Evolutionary conservation across 2,329 filamentous ascomycete species (phyloP).

Genomic region (Nannizzia gypsea): DNA sequence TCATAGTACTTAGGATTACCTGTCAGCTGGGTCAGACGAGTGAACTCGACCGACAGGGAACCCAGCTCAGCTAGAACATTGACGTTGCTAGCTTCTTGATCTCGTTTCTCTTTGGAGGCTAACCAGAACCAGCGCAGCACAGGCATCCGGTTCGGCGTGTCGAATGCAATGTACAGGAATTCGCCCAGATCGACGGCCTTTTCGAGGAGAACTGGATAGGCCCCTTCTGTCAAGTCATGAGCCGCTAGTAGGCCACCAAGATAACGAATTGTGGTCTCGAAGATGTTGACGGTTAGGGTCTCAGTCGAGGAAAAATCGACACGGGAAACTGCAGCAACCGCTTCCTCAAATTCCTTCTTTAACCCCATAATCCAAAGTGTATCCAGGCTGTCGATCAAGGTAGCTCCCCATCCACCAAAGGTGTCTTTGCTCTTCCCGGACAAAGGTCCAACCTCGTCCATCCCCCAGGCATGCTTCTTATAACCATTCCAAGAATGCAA

Average conservation of each 20-base stretch:
- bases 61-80: conserved; percentile 27
- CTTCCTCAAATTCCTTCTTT: conserved; percentile 44
- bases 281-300: conserved; percentile 31
- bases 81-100: conserved; percentile 19
- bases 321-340: conserved; percentile 39
- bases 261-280: conserved; percentile 43
- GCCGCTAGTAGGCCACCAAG: conserved; percentile 43
- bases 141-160: conserved; percentile 22
- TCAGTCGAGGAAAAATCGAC: conserved; percentile 42
- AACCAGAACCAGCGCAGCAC: conserved; percentile 17
- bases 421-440: conserved; percentile 42
- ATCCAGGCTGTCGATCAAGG: conserved; percentile 49
- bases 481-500: conserved; percentile 49
- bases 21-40: conserved; percentile 30
- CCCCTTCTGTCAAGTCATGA: conserved; percentile 38
- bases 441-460: conserved; percentile 50
- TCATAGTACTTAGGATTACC: conserved; percentile 29
- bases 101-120: conserved; percentile 15
- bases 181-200: conserved; percentile 45
- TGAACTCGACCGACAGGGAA: conserved; percentile 33
- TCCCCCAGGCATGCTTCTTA: conserved; percentile 47
- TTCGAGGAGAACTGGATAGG: conserved; percentile 35
- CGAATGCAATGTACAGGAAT: conserved; percentile 39
- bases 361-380: conserved; percentile 53
- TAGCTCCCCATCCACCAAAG: conserved; percentile 53